Evolutionary conservation across 108 stramenopile genomes (phyloP), one percentile per base, ranked within the genome.

Genomic region (Pseudonitzschia multistriata): DNA sequence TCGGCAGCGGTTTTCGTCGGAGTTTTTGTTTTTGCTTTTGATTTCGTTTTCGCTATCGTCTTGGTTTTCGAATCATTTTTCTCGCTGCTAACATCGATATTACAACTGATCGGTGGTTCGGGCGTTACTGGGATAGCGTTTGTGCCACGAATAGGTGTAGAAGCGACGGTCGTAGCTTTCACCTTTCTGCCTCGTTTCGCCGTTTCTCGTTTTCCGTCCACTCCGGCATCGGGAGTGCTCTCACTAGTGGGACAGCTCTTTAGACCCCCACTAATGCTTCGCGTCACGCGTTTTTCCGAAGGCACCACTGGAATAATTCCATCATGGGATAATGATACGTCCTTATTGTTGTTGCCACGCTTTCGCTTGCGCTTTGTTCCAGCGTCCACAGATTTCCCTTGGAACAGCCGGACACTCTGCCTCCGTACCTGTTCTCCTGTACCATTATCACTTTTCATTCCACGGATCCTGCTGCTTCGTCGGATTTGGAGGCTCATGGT

Each of bases 71-170:
- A 5, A 10, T 7, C 37, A 10, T 39, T 3, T 11, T 52, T 25
- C 50, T 11, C 50, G 22, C 8, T 8, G 50, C 3, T 25, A 52
- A 8, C 24, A 2, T 24, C 50, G 2, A 2, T 24, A 2, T 52
- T 24, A 11, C 24, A 7, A 8, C 3, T 5, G 3, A 3, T 33
- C 59, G 30, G 35, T 42, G 42, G 28, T 45, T 64, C 63, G 28
- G 63, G 63, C 4, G 63, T 64, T 11, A 64, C 63, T 15, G 63
- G 63, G 25, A 64, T 64, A 21, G 63, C 63, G 3, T 59, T 59
- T 11, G 33, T 33, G 11, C 57, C 34, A 7, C 33, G 19, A 35
- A 3, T 29, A 14, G 31, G 33, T 21, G n/a, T 59, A 0, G 54
- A 13, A 27, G 52, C 52, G 21, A 53, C 8, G 21, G 54, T 55